Base-by-base conservation (phyloP, 805 yeast species). In the Kodamaea leandrae region DNA sequence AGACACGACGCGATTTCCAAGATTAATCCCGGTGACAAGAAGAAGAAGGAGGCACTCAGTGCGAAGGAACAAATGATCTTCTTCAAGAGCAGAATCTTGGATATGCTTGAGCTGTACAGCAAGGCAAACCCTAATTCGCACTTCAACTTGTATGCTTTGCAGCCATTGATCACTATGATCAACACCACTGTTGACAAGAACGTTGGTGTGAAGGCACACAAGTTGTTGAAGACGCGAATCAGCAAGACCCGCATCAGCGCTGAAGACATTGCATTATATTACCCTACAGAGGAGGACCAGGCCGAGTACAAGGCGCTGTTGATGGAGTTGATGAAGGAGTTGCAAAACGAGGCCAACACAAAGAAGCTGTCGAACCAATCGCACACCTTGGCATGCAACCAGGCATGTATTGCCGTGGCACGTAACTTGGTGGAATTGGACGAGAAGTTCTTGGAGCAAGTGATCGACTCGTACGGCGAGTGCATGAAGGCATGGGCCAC, bases 61-160 rank as follows among this genome's bases (percentile, higher is more conserved):
- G 96, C 97, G 5, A 78, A 82, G 53, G 85, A 84, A 56, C 83
- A 80, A 52, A 84, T 91, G 69, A 71, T 82, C 4, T 75, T 83
- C 38, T 84, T 90, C 65, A 91, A 91, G 55, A 78, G 76, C 49
- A 71, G 96, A 41, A 75, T 88, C 6, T 64, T 91, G 38, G 96
- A 90, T 52, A 67, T 91, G 54, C 55, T 91, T 16, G 95, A 86
- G 17, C 63, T 76, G 4, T 87, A 77, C 52, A 63, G 70, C 44
- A 76, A 73, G 48, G 55, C 55, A 24, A 74, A 73, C 53, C 73
- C 72, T 35, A 56, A 62, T 35, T 66, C 72, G 6, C 40, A 52
- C 23, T 55, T 75, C 41, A 64, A 66, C 40, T 45, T 82, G 21
- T 54, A 66, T 3, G 63, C 78, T 46, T 60, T 81, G 4, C 55